A percentile compares a stretch with the other conserved stretches of the same genome.
These are phyloP conservation scores for Hirschioporus abietinus DNA, from an alignment of 768 basidiomycete genomes.

Conservation along the genomic window DNA sequence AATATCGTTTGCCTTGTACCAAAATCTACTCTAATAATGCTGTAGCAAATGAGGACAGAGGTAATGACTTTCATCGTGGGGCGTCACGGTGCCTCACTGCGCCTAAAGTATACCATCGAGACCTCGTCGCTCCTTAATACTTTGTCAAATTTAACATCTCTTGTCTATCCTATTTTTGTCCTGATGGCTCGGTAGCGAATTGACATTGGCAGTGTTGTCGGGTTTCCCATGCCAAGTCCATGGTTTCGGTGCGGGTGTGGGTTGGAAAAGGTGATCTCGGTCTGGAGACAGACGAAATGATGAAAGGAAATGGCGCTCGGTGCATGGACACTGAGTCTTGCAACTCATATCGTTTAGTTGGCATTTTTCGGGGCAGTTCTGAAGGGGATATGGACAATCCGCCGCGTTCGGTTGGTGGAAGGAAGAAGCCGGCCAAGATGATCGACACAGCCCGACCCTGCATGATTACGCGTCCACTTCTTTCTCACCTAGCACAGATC, in stretches of 20 bases:
- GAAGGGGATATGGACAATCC: neutral
- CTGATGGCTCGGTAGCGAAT: neutral
- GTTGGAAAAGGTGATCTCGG: neutral
- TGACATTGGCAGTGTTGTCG: neutral
- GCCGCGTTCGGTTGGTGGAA: neutral
- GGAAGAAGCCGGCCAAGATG: neutral
- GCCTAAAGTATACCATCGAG: too few species aligned
- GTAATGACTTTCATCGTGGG: neutral
- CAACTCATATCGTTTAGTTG: neutral
- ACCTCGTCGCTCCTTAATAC: too few species aligned
- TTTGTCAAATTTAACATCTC: neutral
- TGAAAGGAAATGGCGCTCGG: neutral
- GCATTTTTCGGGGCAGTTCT: neutral
- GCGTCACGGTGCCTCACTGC: too few species aligned
- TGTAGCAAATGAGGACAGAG: neutral
- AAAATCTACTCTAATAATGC: neutral
- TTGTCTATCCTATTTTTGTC: neutral
- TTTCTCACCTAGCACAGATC: neutral
- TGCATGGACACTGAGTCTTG: neutral
- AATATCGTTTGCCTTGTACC: neutral
- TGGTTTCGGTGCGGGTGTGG: constrained; percentile 1
- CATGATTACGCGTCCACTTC: neutral
- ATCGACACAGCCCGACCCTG: neutral
- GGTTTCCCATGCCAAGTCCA: neutral
- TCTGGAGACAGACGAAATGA: neutral